Conservation (phyloP, 371 early-diverging fungal genomes). For the Apophysomyces sp. region DNA sequence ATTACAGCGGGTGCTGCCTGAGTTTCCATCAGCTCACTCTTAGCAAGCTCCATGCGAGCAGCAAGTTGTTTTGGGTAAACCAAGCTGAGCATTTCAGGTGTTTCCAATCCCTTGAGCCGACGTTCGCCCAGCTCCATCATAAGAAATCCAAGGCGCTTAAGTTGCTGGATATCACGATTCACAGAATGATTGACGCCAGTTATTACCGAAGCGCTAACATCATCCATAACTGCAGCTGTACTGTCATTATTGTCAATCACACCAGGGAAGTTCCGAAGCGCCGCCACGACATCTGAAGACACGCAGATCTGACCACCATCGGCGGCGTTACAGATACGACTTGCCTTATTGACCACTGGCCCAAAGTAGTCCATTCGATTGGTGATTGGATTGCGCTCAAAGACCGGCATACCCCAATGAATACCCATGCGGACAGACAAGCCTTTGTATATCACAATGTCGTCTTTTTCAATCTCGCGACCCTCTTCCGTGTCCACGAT, state of each 20-base stretch:
- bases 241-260: constrained; percentile 29
- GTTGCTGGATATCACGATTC: constrained; percentile 58
- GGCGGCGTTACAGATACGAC: constrained; percentile 84
- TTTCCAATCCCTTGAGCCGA: constrained; percentile 87
- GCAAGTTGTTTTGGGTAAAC: constrained; percentile 65
- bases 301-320: constrained; percentile 92
- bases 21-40: constrained; percentile 24
- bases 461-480: constrained; percentile 66
- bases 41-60: constrained; percentile 46
- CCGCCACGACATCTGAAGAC: constrained; percentile 63
- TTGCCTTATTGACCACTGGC: constrained; percentile 89
- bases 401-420: constrained; percentile 90
- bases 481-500: constrained; percentile 82
- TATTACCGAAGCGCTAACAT: constrained; percentile 6
- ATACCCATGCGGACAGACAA: constrained; percentile 95
- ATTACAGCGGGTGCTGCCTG: constrained; percentile 1
- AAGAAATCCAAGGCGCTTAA: constrained; percentile 72
- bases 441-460: constrained; percentile 77
- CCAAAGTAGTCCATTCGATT: constrained; percentile 97
- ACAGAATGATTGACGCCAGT: constrained; percentile 27
- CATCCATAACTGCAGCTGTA: constrained; percentile 7
- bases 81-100: constrained; percentile 80
- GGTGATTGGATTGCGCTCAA: constrained; percentile 89
- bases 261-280: constrained; percentile 45
- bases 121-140: constrained; percentile 78